Evolutionary conservation across 305 asterid genomes (phyloP).

Genomic region (Stenogyne calaminthoides): DNA sequence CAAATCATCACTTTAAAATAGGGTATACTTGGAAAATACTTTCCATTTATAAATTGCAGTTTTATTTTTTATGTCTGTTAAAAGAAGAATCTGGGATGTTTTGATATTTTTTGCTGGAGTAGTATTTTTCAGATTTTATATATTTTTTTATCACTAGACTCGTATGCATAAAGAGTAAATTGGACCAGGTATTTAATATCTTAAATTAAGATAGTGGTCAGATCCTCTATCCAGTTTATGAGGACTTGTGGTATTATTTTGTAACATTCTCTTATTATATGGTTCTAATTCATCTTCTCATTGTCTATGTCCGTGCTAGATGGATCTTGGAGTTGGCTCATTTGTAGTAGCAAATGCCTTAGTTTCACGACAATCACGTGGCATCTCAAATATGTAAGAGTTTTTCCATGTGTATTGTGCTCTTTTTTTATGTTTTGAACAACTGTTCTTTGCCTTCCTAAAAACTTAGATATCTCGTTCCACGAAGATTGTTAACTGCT

Average conservation of each 20-base stretch:
- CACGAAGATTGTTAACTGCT: slow-evolving; percentile 17
- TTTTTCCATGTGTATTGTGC: slow-evolving; percentile 8
- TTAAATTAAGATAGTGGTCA: background rate
- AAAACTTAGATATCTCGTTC: slow-evolving; percentile 13
- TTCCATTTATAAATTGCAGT: background rate
- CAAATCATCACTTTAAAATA: background rate
- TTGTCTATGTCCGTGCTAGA: slow-evolving; percentile 49
- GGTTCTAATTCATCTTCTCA: slow-evolving; percentile 21
- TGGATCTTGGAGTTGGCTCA: slow-evolving; percentile 97
- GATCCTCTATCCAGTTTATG: background rate
- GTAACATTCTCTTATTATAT: slow-evolving; percentile 3
- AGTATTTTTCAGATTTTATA: background rate
- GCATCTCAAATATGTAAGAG: slow-evolving; percentile 62
- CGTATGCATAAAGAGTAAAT: background rate
- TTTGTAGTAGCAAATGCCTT: slow-evolving; percentile 86
- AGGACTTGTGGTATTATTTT: slow-evolving; percentile 13
- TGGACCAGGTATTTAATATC: slow-evolving; percentile 4
- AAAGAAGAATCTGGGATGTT: background rate
- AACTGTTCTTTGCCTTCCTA: background rate
- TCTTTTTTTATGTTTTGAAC: background rate
- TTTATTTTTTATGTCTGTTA: background rate
- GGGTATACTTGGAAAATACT: background rate
- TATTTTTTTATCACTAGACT: background rate
- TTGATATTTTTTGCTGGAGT: background rate
- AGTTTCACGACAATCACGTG: slow-evolving; percentile 90